These are phyloP conservation scores for Citeromyces hawaiiensis DNA, from an alignment of 1,139 yeast genomes.

Conservation along the genomic window DNA sequence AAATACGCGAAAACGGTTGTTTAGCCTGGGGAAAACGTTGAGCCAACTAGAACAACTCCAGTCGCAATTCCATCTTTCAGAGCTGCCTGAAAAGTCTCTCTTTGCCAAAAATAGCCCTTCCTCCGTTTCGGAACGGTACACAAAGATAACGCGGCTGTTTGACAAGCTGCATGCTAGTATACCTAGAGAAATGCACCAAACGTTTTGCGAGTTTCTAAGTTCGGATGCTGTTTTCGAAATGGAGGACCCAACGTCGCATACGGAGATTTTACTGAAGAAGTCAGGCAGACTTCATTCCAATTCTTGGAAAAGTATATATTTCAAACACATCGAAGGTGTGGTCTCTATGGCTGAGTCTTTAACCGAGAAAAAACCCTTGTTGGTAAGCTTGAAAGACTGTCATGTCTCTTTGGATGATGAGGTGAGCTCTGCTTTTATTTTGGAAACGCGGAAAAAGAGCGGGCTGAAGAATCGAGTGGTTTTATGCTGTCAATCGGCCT, in stretches of 20 bases:
- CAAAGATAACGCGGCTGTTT: slow-evolving; percentile 47
- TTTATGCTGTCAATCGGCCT: slow-evolving; percentile 73
- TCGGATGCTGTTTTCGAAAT: slow-evolving; percentile 49
- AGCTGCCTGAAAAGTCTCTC: slow-evolving; percentile 48
- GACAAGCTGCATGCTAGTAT: slow-evolving; percentile 18
- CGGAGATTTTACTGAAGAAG: slow-evolving; percentile 59
- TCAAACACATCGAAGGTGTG: slow-evolving; percentile 50
- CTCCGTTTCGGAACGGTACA: slow-evolving; percentile 50
- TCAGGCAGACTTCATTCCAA: slow-evolving; percentile 35
- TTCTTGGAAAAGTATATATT: slow-evolving; percentile 64
- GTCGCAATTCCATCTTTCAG: slow-evolving; percentile 35
- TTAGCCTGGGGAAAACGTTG: slow-evolving; percentile 54
- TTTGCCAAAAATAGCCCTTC: slow-evolving; percentile 50
- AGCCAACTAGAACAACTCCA: slow-evolving; percentile 45
- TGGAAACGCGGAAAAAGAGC: slow-evolving; percentile 42
- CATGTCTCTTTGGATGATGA: slow-evolving; percentile 53
- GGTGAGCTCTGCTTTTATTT: slow-evolving; percentile 63
- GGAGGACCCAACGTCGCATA: slow-evolving; percentile 44
- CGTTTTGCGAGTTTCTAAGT: slow-evolving; percentile 55
- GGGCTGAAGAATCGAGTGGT: slow-evolving; percentile 43
- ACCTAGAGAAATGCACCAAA: slow-evolving; percentile 36
- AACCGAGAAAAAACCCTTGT: slow-evolving; percentile 13
- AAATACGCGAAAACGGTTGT: slow-evolving; percentile 41
- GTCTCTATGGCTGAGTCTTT: background rate
- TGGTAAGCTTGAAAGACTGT: slow-evolving; percentile 40